Evolutionary conservation across 306 rosid species (phyloP).

Genomic region (Glycyrrhiza uralensis): DNA sequence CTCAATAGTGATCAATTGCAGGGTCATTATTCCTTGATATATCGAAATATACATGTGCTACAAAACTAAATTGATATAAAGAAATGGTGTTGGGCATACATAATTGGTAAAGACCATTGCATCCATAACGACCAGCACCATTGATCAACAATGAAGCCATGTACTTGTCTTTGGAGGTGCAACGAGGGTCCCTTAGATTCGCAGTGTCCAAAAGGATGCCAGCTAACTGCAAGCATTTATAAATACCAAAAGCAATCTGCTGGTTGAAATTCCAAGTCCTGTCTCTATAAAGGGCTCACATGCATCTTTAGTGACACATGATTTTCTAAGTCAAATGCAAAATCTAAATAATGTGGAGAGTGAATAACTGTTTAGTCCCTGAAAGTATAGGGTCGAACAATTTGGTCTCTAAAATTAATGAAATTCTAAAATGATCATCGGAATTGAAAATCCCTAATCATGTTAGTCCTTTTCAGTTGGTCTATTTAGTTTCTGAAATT

Average conservation of each 20-base stretch:
- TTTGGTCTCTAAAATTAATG: too few relatives aligned
- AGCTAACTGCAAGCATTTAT: constrained; percentile 53
- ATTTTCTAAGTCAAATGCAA: too few relatives aligned
- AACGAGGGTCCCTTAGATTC: constrained; percentile 48
- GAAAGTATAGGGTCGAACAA: too few relatives aligned
- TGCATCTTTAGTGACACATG: too few relatives aligned
- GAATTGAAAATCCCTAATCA: too few relatives aligned
- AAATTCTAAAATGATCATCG: too few relatives aligned
- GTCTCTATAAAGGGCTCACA: too few relatives aligned
- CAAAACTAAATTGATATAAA: constrained; percentile 1
- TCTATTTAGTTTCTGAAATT: too few relatives aligned
- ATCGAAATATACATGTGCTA: neutral
- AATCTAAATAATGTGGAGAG: too few relatives aligned
- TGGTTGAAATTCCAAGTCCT: neutral
- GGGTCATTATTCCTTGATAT: neutral
- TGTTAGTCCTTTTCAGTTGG: too few relatives aligned
- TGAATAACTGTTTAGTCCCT: too few relatives aligned
- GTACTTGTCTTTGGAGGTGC: constrained; percentile 75
- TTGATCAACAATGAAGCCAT: constrained; percentile 70
- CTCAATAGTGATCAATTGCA: too few relatives aligned
- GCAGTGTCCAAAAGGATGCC: constrained; percentile 74
- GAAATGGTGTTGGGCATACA: constrained; percentile 40
- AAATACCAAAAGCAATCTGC: neutral
- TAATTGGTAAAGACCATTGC: constrained; percentile 70
- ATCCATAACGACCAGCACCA: constrained; percentile 87